Percentiles rank a stretch among this genome's conserved stretches.
These are phyloP conservation scores for Glonium stellatum DNA, from an alignment of 495 filamentous ascomycete species.

Conservation along the genomic window DNA sequence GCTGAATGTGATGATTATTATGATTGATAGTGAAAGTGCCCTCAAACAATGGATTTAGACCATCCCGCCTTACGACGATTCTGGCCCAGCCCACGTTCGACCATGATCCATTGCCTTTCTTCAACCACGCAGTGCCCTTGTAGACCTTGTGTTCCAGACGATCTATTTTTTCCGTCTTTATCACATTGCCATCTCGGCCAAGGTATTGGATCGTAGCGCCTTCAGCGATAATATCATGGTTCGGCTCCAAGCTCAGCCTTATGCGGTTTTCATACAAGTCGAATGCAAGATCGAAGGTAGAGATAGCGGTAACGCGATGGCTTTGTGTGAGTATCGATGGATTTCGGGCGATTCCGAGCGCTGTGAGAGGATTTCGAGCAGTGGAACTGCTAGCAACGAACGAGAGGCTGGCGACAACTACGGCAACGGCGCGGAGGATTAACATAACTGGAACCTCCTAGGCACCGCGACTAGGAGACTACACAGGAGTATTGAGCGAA, in stretches of 20 bases:
- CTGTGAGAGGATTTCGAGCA: conserved; percentile 66
- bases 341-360: conserved; percentile 66
- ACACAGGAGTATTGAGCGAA: not conserved
- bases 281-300: conserved; percentile 79
- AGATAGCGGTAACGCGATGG: conserved; percentile 68
- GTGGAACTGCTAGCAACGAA: conserved; percentile 57
- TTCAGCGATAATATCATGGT: conserved; percentile 78
- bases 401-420: not conserved
- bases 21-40: conserved; percentile 76
- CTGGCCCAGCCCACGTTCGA: conserved; percentile 79
- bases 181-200: conserved; percentile 58
- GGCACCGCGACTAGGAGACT: conserved; percentile 2
- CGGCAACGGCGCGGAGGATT: conserved; percentile 8
- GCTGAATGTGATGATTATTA: conserved; percentile 83
- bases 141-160: conserved; percentile 72
- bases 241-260: conserved; percentile 79
- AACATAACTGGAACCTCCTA: conserved; percentile 2
- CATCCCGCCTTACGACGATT: conserved; percentile 69
- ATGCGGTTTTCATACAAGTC: conserved; percentile 59
- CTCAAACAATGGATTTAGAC: conserved; percentile 73
- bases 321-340: conserved; percentile 70
- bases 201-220: conserved; percentile 70
- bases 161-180: conserved; percentile 55
- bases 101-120: conserved; percentile 60
- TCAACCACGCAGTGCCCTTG: conserved; percentile 69